A percentile compares a stretch with the other conserved stretches of the same genome.
Evolutionary conservation across 495 filamentous ascomycete species (phyloP).

Genomic region (Symbiotaphrina buchneri): DNA sequence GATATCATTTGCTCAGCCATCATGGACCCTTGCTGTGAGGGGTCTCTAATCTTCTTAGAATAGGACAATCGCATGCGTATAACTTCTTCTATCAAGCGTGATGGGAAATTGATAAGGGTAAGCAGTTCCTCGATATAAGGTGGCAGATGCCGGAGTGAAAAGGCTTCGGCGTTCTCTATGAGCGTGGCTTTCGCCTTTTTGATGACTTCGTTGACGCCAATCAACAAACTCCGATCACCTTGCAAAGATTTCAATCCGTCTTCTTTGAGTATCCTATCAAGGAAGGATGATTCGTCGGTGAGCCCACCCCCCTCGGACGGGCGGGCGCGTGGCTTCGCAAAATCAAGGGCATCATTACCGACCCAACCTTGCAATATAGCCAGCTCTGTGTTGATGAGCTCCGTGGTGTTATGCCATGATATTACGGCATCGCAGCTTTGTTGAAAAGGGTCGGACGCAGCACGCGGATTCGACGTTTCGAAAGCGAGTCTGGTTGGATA

Average conservation of each 20-base stretch:
- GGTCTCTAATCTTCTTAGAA: conserved; percentile 83
- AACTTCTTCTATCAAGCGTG: conserved; percentile 86
- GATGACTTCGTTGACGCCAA: conserved; percentile 61
- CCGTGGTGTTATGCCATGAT: conserved; percentile 94
- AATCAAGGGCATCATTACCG: conserved; percentile 86
- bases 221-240: conserved; percentile 68
- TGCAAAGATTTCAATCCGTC: conserved; percentile 84
- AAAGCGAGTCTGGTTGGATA: conserved; percentile 64
- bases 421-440: conserved; percentile 72
- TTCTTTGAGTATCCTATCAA: conserved; percentile 96
- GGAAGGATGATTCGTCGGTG: conserved; percentile 71
- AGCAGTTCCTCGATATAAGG: conserved; percentile 94
- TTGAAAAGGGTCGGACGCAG: conserved; percentile 47
- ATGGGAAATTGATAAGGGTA: conserved; percentile 90
- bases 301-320: conserved; percentile 28
- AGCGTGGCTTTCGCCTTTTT: conserved; percentile 81
- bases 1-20: conserved; percentile 93
- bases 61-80: conserved; percentile 84
- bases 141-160: conserved; percentile 77
- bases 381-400: conserved; percentile 88
- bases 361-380: conserved; percentile 86
- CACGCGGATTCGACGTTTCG: conserved; percentile 43
- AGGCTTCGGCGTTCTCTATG: conserved; percentile 66
- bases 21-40: conserved; percentile 62
- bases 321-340: conserved; percentile 33